Base-by-base conservation (phyloP, 441 rosid genomes). In the Erodium trifolium region DNA sequence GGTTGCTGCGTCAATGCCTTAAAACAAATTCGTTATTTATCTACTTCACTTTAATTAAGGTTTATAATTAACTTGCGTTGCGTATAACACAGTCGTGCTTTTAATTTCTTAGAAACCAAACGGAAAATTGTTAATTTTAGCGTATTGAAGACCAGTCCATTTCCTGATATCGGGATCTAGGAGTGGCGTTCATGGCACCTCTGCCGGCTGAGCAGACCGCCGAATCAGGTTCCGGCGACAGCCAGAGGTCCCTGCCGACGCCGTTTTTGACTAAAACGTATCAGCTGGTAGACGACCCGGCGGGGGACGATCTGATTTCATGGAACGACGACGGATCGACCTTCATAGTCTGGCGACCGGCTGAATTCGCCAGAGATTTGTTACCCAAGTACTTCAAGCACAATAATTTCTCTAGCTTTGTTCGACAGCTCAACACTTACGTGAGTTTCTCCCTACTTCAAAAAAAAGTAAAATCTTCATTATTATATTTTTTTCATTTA, bases 211-310 rank as follows among this genome's bases (percentile, higher is more conserved):
- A 78, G 19, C 68, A 75, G 18, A 66, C 12, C 70, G 83, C 76
- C 57, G 81, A 68, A 4, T 14, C 78, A 3, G 6, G 73, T 17
- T 55, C 63, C 11, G 63, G 63, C 63, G 63, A 55, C 27, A 55
- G 6, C 11, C 88, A 83, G 29, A 80, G 89, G 67, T 74, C 87
- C 0, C 82, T 81, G 17, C 93, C 91, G 74, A 86, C 93, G 68
- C 93, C 93, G 75, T 88, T 88, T 70, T 55, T 88, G 74, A 82
- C 80, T 62, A 88, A 88, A 72, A 88, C 93, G 69, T 88, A 79
- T 68, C 85, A 83, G 76, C 17, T 88, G 72, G 93, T 88, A 16
- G 91, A 85, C 67, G 91, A 88, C 78, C 76, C 74, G 41, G 72
- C 0, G 45, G 83, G 85, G 10, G 85, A 88, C 76, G 89, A 86